Conservation (phyloP, 345 rosid genomes). For the Capsella bursapastoris region DNA sequence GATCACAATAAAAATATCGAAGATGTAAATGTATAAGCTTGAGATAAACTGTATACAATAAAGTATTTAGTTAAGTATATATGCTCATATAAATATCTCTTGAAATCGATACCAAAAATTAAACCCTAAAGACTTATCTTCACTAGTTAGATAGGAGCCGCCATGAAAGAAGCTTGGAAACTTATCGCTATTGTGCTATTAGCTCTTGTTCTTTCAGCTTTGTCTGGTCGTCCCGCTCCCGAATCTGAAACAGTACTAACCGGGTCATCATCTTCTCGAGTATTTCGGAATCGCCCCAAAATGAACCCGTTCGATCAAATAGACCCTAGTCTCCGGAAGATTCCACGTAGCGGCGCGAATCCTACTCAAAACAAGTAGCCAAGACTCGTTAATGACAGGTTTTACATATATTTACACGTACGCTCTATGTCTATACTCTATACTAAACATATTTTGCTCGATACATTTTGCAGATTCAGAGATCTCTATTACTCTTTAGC, state of each 20-base stretch:
- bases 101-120: background rate
- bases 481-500: background rate
- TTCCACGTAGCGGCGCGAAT: constrained; percentile 11
- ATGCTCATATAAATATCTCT: constrained; percentile 6
- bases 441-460: background rate
- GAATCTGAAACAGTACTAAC: background rate
- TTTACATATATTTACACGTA: background rate
- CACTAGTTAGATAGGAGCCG: background rate
- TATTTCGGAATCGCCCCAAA: background rate
- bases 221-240: background rate
- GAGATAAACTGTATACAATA: background rate
- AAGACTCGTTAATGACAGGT: background rate
- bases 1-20: background rate
- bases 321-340: constrained; percentile 4
- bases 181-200: background rate
- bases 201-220: constrained; percentile 6
- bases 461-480: background rate
- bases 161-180: constrained; percentile 23
- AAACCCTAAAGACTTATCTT: constrained; percentile 16
- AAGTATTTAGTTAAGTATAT: background rate
- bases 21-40: background rate
- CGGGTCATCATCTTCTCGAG: constrained; percentile 18
- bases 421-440: background rate
- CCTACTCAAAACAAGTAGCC: constrained; percentile 12
- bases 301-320: background rate